phyloP scores from a whole-genome alignment of 2,329 filamentous ascomycete species.

The Cercospora sojina region DNA sequence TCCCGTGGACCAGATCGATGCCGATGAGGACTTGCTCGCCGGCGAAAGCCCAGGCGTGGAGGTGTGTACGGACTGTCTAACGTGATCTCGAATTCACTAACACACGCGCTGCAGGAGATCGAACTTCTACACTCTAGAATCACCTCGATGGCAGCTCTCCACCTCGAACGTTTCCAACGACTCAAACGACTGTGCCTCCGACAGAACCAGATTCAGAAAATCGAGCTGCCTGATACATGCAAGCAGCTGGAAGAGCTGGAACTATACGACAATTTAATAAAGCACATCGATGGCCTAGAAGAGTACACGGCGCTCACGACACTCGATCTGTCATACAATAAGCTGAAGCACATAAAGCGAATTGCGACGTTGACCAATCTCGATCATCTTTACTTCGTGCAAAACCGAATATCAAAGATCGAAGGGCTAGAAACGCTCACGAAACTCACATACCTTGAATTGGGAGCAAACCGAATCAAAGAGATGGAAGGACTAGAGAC shows the following conservation, averaged over 20 bases:
- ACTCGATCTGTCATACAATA: constrained; percentile 96
- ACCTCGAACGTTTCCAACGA: constrained; percentile 78
- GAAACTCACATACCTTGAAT: constrained; percentile 77
- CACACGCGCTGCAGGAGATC: constrained; percentile 61
- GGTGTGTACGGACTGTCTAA: constrained; percentile 35
- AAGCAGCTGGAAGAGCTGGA: constrained; percentile 73
- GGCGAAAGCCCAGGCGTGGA: constrained; percentile 57
- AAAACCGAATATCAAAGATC: constrained; percentile 88
- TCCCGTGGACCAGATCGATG: constrained; percentile 70
- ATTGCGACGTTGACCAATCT: constrained; percentile 74
- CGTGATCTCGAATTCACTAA: constrained; percentile 8
- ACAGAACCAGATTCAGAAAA: constrained; percentile 81
- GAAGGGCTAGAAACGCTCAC: constrained; percentile 76
- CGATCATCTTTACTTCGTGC: constrained; percentile 84
- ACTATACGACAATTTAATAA: constrained; percentile 93
- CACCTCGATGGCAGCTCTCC: constrained; percentile 71
- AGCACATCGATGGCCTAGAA: constrained; percentile 81
- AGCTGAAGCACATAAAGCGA: constrained; percentile 97
- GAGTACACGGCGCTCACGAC: constrained; percentile 70
- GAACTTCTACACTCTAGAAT: constrained; percentile 87
- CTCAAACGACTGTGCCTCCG: constrained; percentile 75
- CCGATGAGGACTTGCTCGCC: constrained; percentile 71
- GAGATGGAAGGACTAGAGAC: constrained; percentile 83
- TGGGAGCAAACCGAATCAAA: constrained; percentile 88
- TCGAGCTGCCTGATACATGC: constrained; percentile 72